Conservation (phyloP, 441 rosid genomes). For the Populus tomentosa region DNA sequence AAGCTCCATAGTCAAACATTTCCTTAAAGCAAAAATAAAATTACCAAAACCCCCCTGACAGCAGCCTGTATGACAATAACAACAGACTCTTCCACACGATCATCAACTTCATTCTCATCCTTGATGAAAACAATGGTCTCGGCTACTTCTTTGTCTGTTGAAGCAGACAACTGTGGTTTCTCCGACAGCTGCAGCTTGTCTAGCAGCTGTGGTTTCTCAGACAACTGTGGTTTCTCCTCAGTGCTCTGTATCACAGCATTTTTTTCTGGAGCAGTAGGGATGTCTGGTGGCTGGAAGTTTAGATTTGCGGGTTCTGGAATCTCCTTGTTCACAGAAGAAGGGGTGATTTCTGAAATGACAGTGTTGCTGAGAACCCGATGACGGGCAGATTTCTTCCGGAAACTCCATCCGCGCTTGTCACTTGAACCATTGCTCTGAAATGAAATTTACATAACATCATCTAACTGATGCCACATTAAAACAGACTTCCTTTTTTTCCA, state of each 20-base stretch:
- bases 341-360: conserved; percentile 45
- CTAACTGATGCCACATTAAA: neutral
- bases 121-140: conserved; percentile 30
- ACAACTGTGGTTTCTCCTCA: conserved; percentile 53
- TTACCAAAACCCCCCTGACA: conserved; percentile 63
- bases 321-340: conserved; percentile 46
- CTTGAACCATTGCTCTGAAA: conserved; percentile 55
- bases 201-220: too few relatives aligned
- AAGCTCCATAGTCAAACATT: neutral
- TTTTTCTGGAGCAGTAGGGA: conserved; percentile 41
- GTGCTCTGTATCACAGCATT: conserved; percentile 25
- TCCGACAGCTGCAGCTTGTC: neutral
- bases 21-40: conserved; percentile 16
- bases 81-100: conserved; percentile 42
- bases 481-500: neutral
- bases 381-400: conserved; percentile 70
- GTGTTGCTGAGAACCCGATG: conserved; percentile 68
- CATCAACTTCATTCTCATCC: conserved; percentile 30
- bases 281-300: conserved; percentile 35
- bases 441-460: conserved; percentile 11
- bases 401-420: conserved; percentile 81
- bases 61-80: conserved; percentile 59
- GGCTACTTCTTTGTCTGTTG: conserved; percentile 31
- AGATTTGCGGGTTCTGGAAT: conserved; percentile 50
- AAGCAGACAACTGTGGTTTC: neutral